Evolutionary conservation across 805 yeast genomes (phyloP), one percentile per base, ranked within the genome.

Genomic region (Metahyphopichia silvanorum): DNA sequence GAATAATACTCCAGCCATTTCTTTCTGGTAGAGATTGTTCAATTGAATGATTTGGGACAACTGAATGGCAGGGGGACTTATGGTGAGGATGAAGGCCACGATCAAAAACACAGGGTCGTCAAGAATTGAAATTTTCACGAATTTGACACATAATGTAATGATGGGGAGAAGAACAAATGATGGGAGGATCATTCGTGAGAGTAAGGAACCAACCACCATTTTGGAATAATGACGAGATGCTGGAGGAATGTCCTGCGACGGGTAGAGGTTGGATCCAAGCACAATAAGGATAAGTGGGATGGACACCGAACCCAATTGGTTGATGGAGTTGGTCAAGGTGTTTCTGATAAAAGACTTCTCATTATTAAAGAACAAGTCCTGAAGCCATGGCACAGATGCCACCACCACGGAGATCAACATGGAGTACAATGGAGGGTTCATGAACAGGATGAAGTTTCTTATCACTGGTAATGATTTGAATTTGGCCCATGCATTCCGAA

Each of bases 381-480:
- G 82, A 12, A 84, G 43, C 3, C 59, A 57, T 4, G 84, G 80
- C 13, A 81, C 63, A 0, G 86, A 73, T 3, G 91, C 93, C 35
- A 84, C 82, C 16, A 82, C 33, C 11, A 84, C 74, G 3, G 89
- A 72, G 1, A 78, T 55, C 8, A 79, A 51, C 89, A 84, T 84
- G 6, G 94, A 80, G 59, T 80, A 84, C 35, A 84, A 60, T 11
- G 93, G 94, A n/a, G 94, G 93, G 49, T 84, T 84, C 85, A 84
- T 80, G 38, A 70, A 70, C 6, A 57, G 43, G 27, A 60, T 49
- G 19, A 76, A 43, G 24, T 45, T 51, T 8, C 33, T 27, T 10
- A 53, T 32, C 5, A 31, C 31, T 11, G 44, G 38, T 10, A 21
- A 24, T 4, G 27, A 25, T 8, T 16, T 31, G 14, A 46, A 15